Evolutionary conservation across 352 stramenopile species (phyloP).

Genomic region (Phytophthora ohioensis): DNA sequence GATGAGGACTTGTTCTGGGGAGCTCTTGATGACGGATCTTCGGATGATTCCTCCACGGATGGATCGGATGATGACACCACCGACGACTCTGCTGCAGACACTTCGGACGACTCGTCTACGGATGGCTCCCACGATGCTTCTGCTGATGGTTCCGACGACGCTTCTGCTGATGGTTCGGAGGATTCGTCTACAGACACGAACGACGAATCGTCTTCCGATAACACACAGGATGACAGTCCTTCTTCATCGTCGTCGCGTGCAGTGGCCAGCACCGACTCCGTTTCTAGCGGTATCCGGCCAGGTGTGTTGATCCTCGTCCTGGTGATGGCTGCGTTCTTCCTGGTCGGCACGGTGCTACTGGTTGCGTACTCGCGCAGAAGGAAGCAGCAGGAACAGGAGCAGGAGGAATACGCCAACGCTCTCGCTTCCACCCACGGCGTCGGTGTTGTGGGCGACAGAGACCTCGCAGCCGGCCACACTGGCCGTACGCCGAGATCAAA

Average conservation of each 20-base stretch:
- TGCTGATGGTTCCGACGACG: background rate
- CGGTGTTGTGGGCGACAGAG: slow-evolving; percentile 24
- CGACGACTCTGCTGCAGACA: background rate
- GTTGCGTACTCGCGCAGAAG: slow-evolving; percentile 71
- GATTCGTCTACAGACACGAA: no score
- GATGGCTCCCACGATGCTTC: slow-evolving; percentile 13
- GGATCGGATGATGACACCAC: slow-evolving; percentile 3
- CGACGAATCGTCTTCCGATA: slow-evolving; percentile 8
- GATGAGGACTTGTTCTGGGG: slow-evolving; percentile 19
- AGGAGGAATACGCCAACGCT: slow-evolving; percentile 48
- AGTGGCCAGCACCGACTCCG: slow-evolving; percentile 11
- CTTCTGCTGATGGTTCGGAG: background rate
- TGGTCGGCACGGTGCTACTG: slow-evolving; percentile 68
- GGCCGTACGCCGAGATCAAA: slow-evolving; percentile 62
- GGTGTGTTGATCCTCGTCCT: slow-evolving; percentile 69
- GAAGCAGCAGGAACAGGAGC: slow-evolving; percentile 59
- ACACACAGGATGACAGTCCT: background rate
- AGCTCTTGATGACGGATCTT: background rate
- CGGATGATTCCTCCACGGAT: background rate
- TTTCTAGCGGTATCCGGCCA: slow-evolving; percentile 43
- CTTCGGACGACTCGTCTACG: background rate
- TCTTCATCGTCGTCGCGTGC: slow-evolving; percentile 14
- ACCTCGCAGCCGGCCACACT: slow-evolving; percentile 30
- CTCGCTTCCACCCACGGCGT: slow-evolving; percentile 43
- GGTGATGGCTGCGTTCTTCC: slow-evolving; percentile 62